These are phyloP conservation scores for Polygonum maritimum DNA, from an alignment of 148 eudicot species.

Conservation along the genomic window DNA sequence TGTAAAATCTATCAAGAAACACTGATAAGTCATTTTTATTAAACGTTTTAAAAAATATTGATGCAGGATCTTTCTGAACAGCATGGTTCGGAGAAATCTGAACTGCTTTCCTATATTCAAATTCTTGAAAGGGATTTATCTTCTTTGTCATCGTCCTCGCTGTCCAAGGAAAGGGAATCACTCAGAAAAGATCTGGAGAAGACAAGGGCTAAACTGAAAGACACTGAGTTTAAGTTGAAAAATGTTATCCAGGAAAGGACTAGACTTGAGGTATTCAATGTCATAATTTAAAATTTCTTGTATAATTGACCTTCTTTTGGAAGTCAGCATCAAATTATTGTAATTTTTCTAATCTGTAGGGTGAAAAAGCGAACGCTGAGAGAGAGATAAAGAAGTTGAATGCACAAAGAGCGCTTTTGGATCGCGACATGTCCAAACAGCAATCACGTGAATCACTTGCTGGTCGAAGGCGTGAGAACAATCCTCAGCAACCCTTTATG, in stretches of 20 bases:
- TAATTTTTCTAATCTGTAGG: constrained; percentile 33
- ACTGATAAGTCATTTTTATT: not conserved
- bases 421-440: constrained; percentile 67
- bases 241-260: constrained; percentile 90
- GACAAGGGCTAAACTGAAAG: constrained; percentile 68
- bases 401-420: constrained; percentile 69
- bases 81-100: constrained; percentile 49
- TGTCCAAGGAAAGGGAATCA: constrained; percentile 74
- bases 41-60: constrained; percentile 4
- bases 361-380: constrained; percentile 86
- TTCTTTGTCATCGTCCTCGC: constrained; percentile 54
- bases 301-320: not conserved
- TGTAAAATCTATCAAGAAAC: not conserved
- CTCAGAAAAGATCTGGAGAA: constrained; percentile 92
- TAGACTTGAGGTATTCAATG: constrained; percentile 67
- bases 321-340: not conserved
- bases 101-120: constrained; percentile 44
- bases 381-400: constrained; percentile 71
- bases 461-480: constrained; percentile 56
- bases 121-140: constrained; percentile 55
- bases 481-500: constrained; percentile 46
- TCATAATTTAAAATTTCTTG: constrained; percentile 4
- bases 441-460: constrained; percentile 31
- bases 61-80: constrained; percentile 54
- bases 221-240: constrained; percentile 72